These are phyloP conservation scores for Escovopsis sp. DNA, from an alignment of 2,329 filamentous ascomycete genomes.

Conservation along the genomic window DNA sequence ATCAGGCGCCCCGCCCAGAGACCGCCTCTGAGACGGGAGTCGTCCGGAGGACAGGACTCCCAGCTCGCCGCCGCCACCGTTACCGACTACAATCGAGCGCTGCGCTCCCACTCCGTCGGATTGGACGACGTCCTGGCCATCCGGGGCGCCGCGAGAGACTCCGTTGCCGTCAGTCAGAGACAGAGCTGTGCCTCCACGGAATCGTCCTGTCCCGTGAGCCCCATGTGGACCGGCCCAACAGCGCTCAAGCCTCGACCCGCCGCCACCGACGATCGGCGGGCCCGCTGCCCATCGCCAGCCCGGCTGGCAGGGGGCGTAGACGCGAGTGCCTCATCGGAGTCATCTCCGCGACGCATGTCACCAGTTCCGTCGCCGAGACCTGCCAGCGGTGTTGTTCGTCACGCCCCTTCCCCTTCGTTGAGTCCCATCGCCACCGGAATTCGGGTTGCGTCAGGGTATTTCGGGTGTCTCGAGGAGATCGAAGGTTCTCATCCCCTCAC, in stretches of 20 bases:
- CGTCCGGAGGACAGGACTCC: no score
- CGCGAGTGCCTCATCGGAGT: conserved; percentile 48
- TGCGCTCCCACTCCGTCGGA: conserved; percentile 46
- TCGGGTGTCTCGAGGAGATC: no score
- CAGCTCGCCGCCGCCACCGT: conserved; percentile 44
- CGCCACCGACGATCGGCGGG: conserved; percentile 41
- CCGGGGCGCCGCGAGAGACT: conserved; percentile 34
- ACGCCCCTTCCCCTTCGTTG: conserved; percentile 10
- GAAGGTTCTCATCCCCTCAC: no score
- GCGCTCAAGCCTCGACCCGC: conserved; percentile 46
- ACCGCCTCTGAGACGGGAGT: no score
- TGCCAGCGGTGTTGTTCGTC: no score
- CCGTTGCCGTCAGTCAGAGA: conserved; percentile 19
- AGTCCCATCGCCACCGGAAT: conserved; percentile 21
- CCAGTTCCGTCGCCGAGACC: conserved; percentile 23
- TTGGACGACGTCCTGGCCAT: conserved; percentile 38
- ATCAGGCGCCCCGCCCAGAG: no score
- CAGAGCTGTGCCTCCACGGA: conserved; percentile 1
- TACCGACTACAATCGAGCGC: conserved; percentile 42
- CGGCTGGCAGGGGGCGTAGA: conserved; percentile 27
- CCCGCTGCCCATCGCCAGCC: conserved; percentile 20
- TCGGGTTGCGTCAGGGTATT: no score
- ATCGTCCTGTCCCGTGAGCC: conserved; percentile 11
- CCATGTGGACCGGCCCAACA: conserved; percentile 24
- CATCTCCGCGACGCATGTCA: conserved; percentile 42